A percentile compares a stretch with the other conserved stretches of the same genome.
Evolutionary conservation across 352 stramenopile species (phyloP).

Genomic region (Phytophthora pinifolia): DNA sequence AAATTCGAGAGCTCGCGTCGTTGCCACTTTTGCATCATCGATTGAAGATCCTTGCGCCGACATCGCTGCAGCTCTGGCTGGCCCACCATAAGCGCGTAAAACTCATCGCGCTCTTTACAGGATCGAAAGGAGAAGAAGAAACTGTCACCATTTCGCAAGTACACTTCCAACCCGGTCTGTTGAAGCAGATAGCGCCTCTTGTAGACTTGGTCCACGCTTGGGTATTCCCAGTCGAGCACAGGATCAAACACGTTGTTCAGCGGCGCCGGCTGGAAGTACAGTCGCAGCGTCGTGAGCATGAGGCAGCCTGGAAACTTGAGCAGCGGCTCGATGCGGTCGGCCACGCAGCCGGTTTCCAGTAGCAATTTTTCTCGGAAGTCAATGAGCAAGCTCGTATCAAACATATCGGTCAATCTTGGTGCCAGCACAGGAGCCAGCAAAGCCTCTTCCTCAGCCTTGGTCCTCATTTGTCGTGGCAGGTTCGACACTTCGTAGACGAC

Average conservation of each 20-base stretch:
- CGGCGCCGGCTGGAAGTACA: conserved; percentile 93
- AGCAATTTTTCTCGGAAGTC: conserved; percentile 83
- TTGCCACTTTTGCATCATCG: conserved; percentile 77
- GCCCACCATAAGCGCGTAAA: conserved; percentile 66
- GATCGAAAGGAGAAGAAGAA: conserved; percentile 86
- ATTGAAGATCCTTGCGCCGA: conserved; percentile 44
- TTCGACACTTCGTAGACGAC: conserved; percentile 60
- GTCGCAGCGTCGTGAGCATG: conserved; percentile 66
- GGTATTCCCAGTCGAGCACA: conserved; percentile 85
- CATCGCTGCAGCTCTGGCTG: conserved; percentile 55
- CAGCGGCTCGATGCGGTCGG: conserved; percentile 84
- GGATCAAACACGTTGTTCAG: conserved; percentile 92
- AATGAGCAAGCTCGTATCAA: conserved; percentile 80
- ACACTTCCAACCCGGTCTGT: conserved; percentile 88
- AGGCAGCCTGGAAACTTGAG: conserved; percentile 86
- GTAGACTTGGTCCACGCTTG: conserved; percentile 73
- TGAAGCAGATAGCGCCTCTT: conserved; percentile 88
- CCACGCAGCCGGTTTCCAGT: conserved; percentile 43
- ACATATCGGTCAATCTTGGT: conserved; percentile 53
- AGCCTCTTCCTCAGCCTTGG: conserved; percentile 65
- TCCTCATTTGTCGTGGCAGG: conserved; percentile 44
- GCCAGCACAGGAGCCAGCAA: conserved; percentile 65
- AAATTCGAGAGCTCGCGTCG: conserved; percentile 92
- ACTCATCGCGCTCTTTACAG: conserved; percentile 62
- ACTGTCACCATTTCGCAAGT: conserved; percentile 62